Percentiles rank a stretch among this genome's conserved stretches.
Conservation (phyloP, 129 eudicot genomes). For the Ambrosia artemisiifolia region DNA sequence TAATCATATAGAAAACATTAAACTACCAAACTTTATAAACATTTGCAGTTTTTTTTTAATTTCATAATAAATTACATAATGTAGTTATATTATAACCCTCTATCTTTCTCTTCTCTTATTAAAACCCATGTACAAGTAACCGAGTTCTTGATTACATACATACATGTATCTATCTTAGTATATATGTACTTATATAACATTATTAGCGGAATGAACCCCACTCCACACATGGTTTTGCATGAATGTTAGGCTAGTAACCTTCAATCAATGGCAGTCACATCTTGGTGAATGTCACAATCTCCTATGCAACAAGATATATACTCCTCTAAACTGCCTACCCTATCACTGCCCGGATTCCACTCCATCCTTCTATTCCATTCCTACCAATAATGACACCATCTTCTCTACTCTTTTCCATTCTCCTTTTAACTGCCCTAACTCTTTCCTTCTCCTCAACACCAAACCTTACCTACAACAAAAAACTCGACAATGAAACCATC, state of each 20-base stretch:
- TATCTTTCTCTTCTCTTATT: too few species aligned
- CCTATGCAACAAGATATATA: conserved; percentile 11
- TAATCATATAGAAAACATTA: too few species aligned
- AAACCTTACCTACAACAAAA: conserved; percentile 13
- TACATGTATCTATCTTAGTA: background rate
- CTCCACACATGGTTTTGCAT: conserved; percentile 17
- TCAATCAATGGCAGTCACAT: conserved; percentile 26
- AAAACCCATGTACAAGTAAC: too few species aligned
- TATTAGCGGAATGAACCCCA: background rate
- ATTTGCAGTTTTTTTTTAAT: too few species aligned
- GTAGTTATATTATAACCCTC: too few species aligned
- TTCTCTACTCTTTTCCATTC: conserved; percentile 15
- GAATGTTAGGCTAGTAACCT: conserved; percentile 17
- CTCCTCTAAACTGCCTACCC: background rate
- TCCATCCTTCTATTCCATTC: background rate
- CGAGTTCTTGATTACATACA: background rate
- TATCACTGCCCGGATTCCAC: conserved; percentile 20
- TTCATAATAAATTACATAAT: too few species aligned
- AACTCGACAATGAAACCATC: conserved; percentile 50
- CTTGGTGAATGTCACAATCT: conserved; percentile 32
- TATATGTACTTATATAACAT: background rate
- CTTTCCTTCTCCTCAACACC: conserved; percentile 28
- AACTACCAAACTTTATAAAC: too few species aligned
- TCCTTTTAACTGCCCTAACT: conserved; percentile 29
- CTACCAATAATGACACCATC: conserved; percentile 31